Evolutionary conservation across 2,329 filamentous ascomycete genomes (phyloP), one percentile per base, ranked within the genome.

Genomic region (Zasmidium citrigriseum): DNA sequence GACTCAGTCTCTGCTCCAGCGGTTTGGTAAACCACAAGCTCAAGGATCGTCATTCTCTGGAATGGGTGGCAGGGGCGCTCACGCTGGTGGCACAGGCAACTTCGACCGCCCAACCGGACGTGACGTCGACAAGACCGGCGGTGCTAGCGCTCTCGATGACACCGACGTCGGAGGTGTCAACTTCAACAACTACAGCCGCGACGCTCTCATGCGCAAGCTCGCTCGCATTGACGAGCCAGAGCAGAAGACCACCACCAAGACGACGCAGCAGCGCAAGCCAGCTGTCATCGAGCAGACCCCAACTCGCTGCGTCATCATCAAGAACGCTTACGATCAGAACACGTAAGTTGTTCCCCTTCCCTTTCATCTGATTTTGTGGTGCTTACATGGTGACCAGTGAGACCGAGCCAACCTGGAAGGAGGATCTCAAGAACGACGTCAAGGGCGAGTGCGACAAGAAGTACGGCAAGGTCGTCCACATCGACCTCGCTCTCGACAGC

Each of bases 121-220:
- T 69, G 91, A 88, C 74, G 91, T 96, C 71, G 96, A 97, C 77
- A 85, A 86, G 66, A 86, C 90, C 47, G 90, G 90, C 60, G 92
- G 92, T 68, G 93, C 93, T 51, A 96, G 93, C 79, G 95, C 95
- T 70, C 82, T 99, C 53, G 95, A 99, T 78, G 95, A 99, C 74
- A 96, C 93, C 62, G 95, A 99, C 76, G 95, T 99, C 73, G 91
- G 90, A 52, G 95, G 95, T 72, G 93, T 99, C 77, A 98, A 98
- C 80, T 98, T 98, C 89, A 96, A 92, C 84, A 97, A 97, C 78
- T 97, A 96, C 82, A 96, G 91, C 83, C 91, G 95, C 79, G 92
- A 98, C 81, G 91, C 93, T 73, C 88, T 99, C 78, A 99, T 99
- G 95, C 87, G 91, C 77, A 97, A 98, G 80, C 90, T 99, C 78